These are phyloP conservation scores for Sphaerostilbella broomeana DNA, from an alignment of 2,329 filamentous ascomycete genomes.

Conservation along the genomic window DNA sequence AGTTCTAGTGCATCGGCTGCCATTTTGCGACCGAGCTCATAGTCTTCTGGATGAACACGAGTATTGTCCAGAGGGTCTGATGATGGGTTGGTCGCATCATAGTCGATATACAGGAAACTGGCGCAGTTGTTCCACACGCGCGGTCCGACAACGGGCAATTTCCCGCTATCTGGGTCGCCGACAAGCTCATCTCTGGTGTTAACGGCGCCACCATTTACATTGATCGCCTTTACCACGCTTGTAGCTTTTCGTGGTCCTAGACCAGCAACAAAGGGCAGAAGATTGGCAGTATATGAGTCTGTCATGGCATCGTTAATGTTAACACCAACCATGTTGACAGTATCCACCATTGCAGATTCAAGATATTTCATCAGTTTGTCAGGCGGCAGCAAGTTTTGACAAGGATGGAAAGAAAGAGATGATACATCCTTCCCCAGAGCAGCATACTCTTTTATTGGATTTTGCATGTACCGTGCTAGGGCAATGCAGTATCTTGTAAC, in stretches of 20 bases:
- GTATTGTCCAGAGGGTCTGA: slow-evolving; percentile 95
- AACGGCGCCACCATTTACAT: slow-evolving; percentile 81
- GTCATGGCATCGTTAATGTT: slow-evolving; percentile 87
- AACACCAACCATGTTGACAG: slow-evolving; percentile 94
- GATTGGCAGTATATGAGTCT: slow-evolving; percentile 74
- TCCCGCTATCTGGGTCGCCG: slow-evolving; percentile 75
- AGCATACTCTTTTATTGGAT: slow-evolving; percentile 93
- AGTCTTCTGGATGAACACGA: slow-evolving; percentile 95
- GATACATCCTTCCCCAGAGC: slow-evolving; percentile 81
- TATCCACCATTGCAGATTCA: slow-evolving; percentile 96
- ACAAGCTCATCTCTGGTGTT: slow-evolving; percentile 81
- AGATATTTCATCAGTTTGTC: slow-evolving; percentile 82
- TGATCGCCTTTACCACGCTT: slow-evolving; percentile 68
- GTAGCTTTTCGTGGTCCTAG: slow-evolving; percentile 88
- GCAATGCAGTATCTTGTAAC: slow-evolving; percentile 85
- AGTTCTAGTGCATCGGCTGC: slow-evolving; percentile 93
- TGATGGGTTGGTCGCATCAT: slow-evolving; percentile 71
- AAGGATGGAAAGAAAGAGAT: slow-evolving; percentile 81
- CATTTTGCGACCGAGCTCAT: slow-evolving; percentile 97
- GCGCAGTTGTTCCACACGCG: slow-evolving; percentile 96
- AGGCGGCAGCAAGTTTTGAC: slow-evolving; percentile 79
- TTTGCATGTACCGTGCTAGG: slow-evolving; percentile 86
- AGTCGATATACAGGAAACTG: slow-evolving; percentile 87
- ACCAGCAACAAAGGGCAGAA: slow-evolving; percentile 86
- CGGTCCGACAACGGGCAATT: slow-evolving; percentile 73